phyloP scores from a whole-genome alignment of 192 early-diverging fungal species.

The Endogone sp. region DNA sequence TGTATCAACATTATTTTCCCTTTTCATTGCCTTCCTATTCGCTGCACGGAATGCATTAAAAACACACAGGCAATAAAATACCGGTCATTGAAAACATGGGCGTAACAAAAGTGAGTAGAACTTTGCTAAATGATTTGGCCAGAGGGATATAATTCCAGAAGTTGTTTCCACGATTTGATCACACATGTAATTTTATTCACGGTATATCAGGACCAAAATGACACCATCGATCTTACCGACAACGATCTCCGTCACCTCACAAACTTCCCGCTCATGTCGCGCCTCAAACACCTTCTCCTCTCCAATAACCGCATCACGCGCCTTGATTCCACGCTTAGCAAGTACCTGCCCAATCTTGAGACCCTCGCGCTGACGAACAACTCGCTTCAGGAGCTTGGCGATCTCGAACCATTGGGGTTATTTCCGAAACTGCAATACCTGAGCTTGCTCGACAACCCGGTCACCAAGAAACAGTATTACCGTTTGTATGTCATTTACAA shows the following conservation, averaged over 20 bases:
- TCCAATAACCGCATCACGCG: conserved; percentile 87
- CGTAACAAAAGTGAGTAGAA: conserved; percentile 71
- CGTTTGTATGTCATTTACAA: conserved; percentile 81
- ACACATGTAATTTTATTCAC: too few relatives aligned
- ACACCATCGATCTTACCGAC: conserved; percentile 88
- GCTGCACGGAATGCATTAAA: background rate
- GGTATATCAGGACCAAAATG: conserved; percentile 90
- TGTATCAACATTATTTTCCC: conserved; percentile 2
- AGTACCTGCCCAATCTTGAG: conserved; percentile 71
- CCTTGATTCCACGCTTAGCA: conserved; percentile 65
- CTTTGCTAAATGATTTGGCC: background rate
- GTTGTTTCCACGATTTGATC: too few relatives aligned
- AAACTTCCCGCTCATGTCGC: conserved; percentile 81
- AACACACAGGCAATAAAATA: conserved; percentile 70
- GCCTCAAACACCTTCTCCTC: conserved; percentile 72
- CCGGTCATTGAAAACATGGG: conserved; percentile 93
- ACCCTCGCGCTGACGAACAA: conserved; percentile 90
- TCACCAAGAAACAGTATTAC: conserved; percentile 78
- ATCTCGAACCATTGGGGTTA: conserved; percentile 69
- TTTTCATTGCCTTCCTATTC: conserved; percentile 1
- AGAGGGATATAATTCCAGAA: background rate
- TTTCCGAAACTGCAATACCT: conserved; percentile 50
- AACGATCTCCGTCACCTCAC: conserved; percentile 84
- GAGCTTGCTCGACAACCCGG: conserved; percentile 88
- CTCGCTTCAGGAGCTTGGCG: conserved; percentile 74